Base-by-base conservation (phyloP, 352 stramenopile genomes). In the Phytophthora brassicae region DNA sequence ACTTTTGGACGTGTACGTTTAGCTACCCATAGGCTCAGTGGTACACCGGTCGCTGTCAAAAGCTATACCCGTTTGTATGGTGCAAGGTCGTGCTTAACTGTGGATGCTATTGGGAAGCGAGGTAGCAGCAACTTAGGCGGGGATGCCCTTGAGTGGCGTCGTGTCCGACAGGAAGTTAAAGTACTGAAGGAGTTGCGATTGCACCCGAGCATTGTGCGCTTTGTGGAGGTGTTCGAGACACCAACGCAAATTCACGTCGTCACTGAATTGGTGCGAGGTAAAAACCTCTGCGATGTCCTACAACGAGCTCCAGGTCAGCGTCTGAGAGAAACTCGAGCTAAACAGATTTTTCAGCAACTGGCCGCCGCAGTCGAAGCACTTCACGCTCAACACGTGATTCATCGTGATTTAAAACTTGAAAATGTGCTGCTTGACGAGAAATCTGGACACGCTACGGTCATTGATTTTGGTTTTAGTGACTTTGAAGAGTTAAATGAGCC, bases 321-420 rank as follows among this genome's bases (percentile, higher is more conserved):
- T 22, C 54, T 91, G 1, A 12, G 41, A 9, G 79, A 91, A 55
- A 9, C 19, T 6, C 51, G 63, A 16, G 77, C 74, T 8, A 68
- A 63, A 39, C 26, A 13, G 3, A 70, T 91, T 42, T 88, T 91
- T 44, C 45, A 24, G 0, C 68, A 84, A 13, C 46, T 89, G 8
- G 63, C 68, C 43, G 47, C 22, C 3, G 80, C 60, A 0, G 58
- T 92, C 5, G 51, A 45, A 20, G 66, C 68, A 12, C 67, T 92
- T 17, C 84, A 90, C 49, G 46, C 44, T 1, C 78, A 88, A 28
- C 45, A 75, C 20, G 63, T 90, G 28, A 81, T 91, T 53, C 80
- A 92, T 39, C 74, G 84, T 16, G 84, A 92, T 55, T 60, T 92
- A 33, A 92, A 92, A 53, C 81, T 90, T 26, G 84, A 92, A 58